phyloP scores from a whole-genome alignment of 176 grass and related monocot genomes.

The Rhynchospora tenuis region DNA sequence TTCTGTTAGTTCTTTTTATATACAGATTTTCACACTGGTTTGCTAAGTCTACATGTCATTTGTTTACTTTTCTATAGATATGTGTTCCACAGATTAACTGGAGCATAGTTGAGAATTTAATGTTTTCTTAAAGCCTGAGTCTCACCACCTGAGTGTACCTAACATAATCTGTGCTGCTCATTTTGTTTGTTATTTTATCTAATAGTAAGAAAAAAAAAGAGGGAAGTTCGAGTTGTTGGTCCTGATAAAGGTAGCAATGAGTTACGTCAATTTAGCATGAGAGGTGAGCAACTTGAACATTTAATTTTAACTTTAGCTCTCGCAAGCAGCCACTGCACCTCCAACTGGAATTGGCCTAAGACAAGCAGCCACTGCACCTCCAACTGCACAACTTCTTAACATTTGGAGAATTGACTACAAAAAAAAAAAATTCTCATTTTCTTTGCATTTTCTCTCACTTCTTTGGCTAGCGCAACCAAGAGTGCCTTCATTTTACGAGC shows the following conservation, averaged over 20 bases:
- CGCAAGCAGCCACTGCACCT: neutral
- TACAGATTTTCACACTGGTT: neutral
- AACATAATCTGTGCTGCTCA: slow-evolving; percentile 12
- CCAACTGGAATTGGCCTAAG: no score
- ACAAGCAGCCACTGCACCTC: no score
- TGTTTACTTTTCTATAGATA: neutral
- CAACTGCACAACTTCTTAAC: no score
- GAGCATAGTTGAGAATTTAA: slow-evolving; percentile 2
- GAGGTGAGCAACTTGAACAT: no score
- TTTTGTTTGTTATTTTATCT: neutral
- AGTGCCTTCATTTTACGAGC: no score
- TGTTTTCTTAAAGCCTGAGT: neutral
- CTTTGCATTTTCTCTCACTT: no score
- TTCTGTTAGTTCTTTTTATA: neutral
- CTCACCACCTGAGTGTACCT: neutral
- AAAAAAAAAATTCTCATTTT: no score
- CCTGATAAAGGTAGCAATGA: slow-evolving; percentile 90
- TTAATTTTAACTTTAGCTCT: neutral
- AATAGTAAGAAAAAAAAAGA: slow-evolving; percentile 91
- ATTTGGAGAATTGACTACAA: no score
- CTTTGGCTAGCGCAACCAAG: no score
- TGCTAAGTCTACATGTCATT: slow-evolving; percentile 21
- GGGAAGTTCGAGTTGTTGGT: slow-evolving; percentile 48
- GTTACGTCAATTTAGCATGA: no score
- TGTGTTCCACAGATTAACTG: slow-evolving; percentile 6